A percentile compares a stretch with the other conserved stretches of the same genome.
Conservation (phyloP, 352 stramenopile genomes). For the Pythium dissotocum region DNA sequence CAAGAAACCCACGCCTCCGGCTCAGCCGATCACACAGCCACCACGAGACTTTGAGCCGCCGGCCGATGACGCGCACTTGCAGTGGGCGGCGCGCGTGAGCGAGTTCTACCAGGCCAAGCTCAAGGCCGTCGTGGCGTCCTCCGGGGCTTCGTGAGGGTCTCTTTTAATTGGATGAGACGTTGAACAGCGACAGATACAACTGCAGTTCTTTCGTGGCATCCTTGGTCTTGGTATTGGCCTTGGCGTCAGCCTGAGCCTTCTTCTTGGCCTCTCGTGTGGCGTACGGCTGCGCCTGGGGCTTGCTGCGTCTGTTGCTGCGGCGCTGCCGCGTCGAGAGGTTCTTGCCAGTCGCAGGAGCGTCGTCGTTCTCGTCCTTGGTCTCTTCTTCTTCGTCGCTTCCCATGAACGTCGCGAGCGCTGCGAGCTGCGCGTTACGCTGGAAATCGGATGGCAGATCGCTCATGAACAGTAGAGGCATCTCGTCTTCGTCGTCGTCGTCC, state of each 20-base stretch:
- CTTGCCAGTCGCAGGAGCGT: neutral
- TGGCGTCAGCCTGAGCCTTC: constrained; percentile 6
- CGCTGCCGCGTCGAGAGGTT: constrained; percentile 4
- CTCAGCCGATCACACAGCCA: constrained; percentile 5
- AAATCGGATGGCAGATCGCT: constrained; percentile 64
- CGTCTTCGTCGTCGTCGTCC: constrained; percentile 37
- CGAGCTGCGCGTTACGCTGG: constrained; percentile 63
- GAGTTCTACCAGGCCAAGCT: constrained; percentile 46
- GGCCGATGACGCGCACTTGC: constrained; percentile 40
- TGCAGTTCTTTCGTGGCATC: constrained; percentile 29
- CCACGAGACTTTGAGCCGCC: constrained; percentile 23
- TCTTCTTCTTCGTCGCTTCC: constrained; percentile 43
- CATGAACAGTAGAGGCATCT: constrained; percentile 84
- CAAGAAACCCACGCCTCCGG: neutral
- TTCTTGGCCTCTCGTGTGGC: neutral
- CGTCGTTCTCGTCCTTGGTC: constrained; percentile 6
- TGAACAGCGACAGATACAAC: constrained; percentile 54
- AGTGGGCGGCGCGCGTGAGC: constrained; percentile 58
- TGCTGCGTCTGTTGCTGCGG: neutral
- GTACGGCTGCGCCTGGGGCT: constrained; percentile 9
- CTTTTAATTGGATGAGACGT: constrained; percentile 24
- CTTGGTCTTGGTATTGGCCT: constrained; percentile 4
- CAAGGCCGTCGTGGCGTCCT: constrained; percentile 1
- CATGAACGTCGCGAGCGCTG: constrained; percentile 79
- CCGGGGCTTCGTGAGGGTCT: neutral